Base-by-base conservation (phyloP, 2,329 filamentous ascomycete species). In the Beauveria brongniartii region DNA sequence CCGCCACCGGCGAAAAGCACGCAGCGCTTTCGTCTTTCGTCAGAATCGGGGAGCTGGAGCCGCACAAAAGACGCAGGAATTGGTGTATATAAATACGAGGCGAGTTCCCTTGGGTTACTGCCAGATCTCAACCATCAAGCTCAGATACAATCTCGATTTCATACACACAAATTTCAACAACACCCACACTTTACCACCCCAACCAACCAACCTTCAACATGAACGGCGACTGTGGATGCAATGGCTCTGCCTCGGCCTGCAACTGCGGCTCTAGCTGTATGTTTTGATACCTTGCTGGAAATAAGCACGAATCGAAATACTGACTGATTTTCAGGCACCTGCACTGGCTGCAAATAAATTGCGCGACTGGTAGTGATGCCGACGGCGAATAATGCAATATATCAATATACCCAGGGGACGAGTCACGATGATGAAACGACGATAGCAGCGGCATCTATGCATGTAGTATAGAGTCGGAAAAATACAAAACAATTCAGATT, bases 181-280 rank as follows among this genome's bases (percentile, higher is more conserved):
- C 16, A 44, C 34, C 46, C 41, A 18, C 16, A 14, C 41, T 14
- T 30, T 50, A 59, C 47, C 48, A 52, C 40, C 18, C 22, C 22
- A 60, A 44, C 20, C 22, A 60, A 44, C 16, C 46, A 51, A 61
- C 59, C 44, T 28, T 56, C 59, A 61, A 61, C 24, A 61, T 61
- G 59, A 61, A 61, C 44, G 59, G 59, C 44, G 37, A 61, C 59
- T 61, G 59, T 51, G 59, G 59, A 37, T 61, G 59, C 59, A 61
- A 61, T 16, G 59, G 59, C 59, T 61, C 59, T 61, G 59, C 59
- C 59, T 61, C 59, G 37, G 52, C 59, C 53, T 61, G 59, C 59
- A 61, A 61, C 59, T 61, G 59, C 37, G 59, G 59, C 59, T 44
- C 59, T 56, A 46, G 59, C 59, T 61, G 59, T 61, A 61, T 12